Evolutionary conservation across 768 basidiomycete genomes (phyloP).

Genomic region (Artomyces pyxidatus): DNA sequence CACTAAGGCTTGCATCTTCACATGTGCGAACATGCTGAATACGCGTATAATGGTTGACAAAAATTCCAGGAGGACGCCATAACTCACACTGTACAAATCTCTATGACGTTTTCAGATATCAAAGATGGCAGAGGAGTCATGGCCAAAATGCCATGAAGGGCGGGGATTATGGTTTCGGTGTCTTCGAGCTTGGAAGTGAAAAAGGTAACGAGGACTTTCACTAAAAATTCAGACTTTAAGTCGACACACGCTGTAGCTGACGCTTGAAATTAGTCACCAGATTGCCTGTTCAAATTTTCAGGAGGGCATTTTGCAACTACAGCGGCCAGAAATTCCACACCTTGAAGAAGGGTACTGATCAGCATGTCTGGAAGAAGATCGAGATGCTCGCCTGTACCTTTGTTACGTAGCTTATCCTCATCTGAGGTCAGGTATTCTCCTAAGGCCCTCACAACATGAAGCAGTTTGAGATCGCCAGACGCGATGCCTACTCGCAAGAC

Average conservation of each 20-base stretch:
- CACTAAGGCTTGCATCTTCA: conserved; percentile 74
- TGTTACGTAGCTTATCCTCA: conserved; percentile 66
- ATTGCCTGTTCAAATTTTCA: conserved; percentile 66
- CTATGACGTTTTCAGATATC: conserved; percentile 53
- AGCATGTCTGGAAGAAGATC: background rate
- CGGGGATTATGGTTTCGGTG: conserved; percentile 73
- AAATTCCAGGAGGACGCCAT: conserved; percentile 2
- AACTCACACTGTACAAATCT: conserved; percentile 55
- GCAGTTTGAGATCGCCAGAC: conserved; percentile 47
- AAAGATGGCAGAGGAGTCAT: conserved; percentile 58
- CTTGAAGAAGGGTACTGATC: conserved; percentile 31
- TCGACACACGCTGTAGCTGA: background rate
- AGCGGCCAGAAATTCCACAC: conserved; percentile 74
- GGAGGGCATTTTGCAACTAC: conserved; percentile 55
- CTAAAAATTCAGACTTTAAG: no score
- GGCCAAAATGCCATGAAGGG: conserved; percentile 65
- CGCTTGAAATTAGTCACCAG: conserved; percentile 43
- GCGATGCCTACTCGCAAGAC: conserved; percentile 37
- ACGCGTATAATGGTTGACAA: background rate
- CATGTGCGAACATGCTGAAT: conserved; percentile 61
- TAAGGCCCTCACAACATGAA: conserved; percentile 78
- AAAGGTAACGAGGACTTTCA: conserved; percentile 75
- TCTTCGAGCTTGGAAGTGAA: conserved; percentile 85
- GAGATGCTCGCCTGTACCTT: conserved; percentile 42
- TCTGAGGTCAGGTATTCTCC: conserved; percentile 86